Evolutionary conservation across 805 yeast species (phyloP).

Genomic region (Cyberlindnera mrakii): DNA sequence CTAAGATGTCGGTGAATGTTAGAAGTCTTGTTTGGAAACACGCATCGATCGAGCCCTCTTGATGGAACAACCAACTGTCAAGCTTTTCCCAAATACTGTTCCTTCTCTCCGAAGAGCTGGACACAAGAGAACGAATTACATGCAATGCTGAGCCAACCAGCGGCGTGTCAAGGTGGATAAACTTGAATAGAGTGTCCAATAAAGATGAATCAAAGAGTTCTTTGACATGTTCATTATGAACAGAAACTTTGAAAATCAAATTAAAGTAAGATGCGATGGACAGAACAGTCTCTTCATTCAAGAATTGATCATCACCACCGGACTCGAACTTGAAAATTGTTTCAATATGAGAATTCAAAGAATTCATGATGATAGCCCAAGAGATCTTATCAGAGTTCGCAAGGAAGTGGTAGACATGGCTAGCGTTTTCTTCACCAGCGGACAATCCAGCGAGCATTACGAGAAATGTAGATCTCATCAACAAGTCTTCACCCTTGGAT

Average conservation of each 20-base stretch:
- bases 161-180: constrained; percentile 40
- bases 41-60: constrained; percentile 32
- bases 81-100: constrained; percentile 58
- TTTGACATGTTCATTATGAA: constrained; percentile 31
- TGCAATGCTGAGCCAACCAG: constrained; percentile 49
- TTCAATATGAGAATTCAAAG: constrained; percentile 47
- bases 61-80: constrained; percentile 60
- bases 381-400: constrained; percentile 38
- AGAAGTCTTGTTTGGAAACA: constrained; percentile 41
- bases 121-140: constrained; percentile 53
- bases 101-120: constrained; percentile 36
- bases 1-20: constrained; percentile 49
- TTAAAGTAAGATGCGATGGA: constrained; percentile 70
- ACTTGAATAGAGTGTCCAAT: constrained; percentile 36
- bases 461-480: constrained; percentile 78
- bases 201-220: constrained; percentile 23
- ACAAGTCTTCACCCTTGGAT: constrained; percentile 67
- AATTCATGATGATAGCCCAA: constrained; percentile 48
- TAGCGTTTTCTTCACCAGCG: constrained; percentile 49
- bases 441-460: constrained; percentile 74
- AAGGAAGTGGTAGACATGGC: constrained; percentile 43
- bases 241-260: constrained; percentile 49
- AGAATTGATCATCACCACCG: constrained; percentile 42
- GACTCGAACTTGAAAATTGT: constrained; percentile 32
- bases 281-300: constrained; percentile 76